These are phyloP conservation scores for Penicillium odoratum DNA, from an alignment of 495 filamentous ascomycete genomes.

Conservation along the genomic window DNA sequence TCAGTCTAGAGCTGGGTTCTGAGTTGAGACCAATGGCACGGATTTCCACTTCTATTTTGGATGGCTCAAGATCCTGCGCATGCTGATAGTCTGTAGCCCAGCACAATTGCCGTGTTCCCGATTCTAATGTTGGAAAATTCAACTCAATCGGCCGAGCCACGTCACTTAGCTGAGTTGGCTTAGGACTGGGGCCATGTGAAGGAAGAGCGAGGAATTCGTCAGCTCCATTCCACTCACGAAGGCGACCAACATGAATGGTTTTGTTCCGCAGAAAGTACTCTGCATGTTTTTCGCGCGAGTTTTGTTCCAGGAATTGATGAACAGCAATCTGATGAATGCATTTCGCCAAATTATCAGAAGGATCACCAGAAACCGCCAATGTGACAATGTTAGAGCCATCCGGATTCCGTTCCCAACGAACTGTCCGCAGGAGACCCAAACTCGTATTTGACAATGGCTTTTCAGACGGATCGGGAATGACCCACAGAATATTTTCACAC, in stretches of 20 bases:
- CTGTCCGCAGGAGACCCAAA: conserved; percentile 25
- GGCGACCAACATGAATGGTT: conserved; percentile 30
- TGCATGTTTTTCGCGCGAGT: conserved; percentile 19
- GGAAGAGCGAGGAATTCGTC: conserved; percentile 22
- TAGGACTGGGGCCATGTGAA: conserved; percentile 5
- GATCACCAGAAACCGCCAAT: conserved; percentile 11
- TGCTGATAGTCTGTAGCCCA: conserved; percentile 13
- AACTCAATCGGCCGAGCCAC: conserved; percentile 13
- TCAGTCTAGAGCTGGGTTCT: not conserved
- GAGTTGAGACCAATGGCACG: conserved; percentile 18
- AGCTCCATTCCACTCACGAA: conserved; percentile 20
- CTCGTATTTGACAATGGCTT: conserved; percentile 19
- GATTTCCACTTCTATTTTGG: conserved; percentile 18
- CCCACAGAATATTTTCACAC: conserved; percentile 36
- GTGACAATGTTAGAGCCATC: conserved; percentile 29
- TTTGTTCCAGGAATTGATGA: conserved; percentile 20
- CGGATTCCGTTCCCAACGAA: conserved; percentile 30
- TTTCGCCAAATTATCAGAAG: not conserved
- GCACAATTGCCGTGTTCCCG: not conserved
- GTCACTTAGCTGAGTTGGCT: conserved; percentile 10
- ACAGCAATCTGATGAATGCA: conserved; percentile 17
- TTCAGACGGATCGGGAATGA: conserved; percentile 22
- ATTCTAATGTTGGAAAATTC: not conserved
- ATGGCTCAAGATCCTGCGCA: not conserved
- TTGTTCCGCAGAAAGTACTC: conserved; percentile 25